Conservation (phyloP, 2,329 filamentous ascomycete genomes). For the Claviceps paspali region DNA sequence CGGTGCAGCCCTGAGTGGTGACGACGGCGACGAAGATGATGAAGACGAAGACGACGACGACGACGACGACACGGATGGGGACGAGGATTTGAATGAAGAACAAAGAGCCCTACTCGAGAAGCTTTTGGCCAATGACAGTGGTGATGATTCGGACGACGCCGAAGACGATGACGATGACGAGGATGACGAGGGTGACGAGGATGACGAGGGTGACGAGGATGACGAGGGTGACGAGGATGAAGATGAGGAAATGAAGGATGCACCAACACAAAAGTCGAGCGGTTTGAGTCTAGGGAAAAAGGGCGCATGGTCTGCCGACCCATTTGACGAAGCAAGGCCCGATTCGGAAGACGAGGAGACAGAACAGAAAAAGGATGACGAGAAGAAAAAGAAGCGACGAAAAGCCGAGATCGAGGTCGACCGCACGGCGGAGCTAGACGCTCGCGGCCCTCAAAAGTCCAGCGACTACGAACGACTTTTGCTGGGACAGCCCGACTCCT, state of each 20-base stretch:
- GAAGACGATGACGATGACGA: slow-evolving; percentile 18
- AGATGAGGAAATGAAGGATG: slow-evolving; percentile 28
- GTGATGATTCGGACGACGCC: slow-evolving; percentile 23
- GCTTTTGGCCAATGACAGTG: slow-evolving; percentile 31
- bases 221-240: no score
- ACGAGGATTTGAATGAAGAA: slow-evolving; percentile 28
- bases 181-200: no score
- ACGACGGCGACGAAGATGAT: slow-evolving; percentile 33
- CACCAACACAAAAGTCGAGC: slow-evolving; percentile 17
- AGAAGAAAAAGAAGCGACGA: slow-evolving; percentile 50
- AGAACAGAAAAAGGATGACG: slow-evolving; percentile 9
- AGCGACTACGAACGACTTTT: slow-evolving; percentile 90
- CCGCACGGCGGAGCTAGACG: slow-evolving; percentile 80
- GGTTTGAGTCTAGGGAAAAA: slow-evolving; percentile 45
- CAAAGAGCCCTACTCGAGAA: slow-evolving; percentile 19
- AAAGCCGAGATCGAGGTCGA: slow-evolving; percentile 72
- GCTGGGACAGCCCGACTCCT: slow-evolving; percentile 85
- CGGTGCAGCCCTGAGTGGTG: slow-evolving; percentile 29
- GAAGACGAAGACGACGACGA: slow-evolving; percentile 32
- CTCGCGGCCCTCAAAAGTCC: slow-evolving; percentile 72
- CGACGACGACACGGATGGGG: slow-evolving; percentile 24
- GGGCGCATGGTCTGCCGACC: slow-evolving; percentile 75
- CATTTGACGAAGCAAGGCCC: slow-evolving; percentile 43
- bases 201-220: no score
- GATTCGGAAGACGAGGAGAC: slow-evolving; percentile 27